Evolutionary conservation across 805 yeast species (phyloP).

Genomic region (Candida parachauliodes): DNA sequence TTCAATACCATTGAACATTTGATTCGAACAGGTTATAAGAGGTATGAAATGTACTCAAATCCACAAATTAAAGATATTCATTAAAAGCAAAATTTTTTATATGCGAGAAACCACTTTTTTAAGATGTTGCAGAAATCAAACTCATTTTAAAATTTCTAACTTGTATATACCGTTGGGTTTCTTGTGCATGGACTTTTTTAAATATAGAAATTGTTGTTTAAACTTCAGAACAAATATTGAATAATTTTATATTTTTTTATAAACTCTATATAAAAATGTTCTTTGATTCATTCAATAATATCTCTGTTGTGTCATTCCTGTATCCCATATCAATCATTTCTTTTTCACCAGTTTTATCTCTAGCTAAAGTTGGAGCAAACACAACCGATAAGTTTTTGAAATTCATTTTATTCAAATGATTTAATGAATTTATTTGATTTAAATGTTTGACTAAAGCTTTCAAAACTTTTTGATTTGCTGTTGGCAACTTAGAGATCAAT

Average conservation of each 20-base stretch:
- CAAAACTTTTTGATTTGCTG: conserved; percentile 61
- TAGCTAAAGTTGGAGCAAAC: conserved; percentile 88
- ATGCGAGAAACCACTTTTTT: no score
- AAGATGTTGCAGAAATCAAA: no score
- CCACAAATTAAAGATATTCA: conserved; percentile 69
- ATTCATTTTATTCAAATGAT: conserved; percentile 72
- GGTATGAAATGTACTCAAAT: conserved; percentile 68
- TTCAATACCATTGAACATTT: conserved; percentile 85
- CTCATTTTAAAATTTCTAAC: no score
- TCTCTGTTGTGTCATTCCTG: conserved; percentile 74
- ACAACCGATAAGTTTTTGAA: conserved; percentile 81
- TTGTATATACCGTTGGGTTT: conserved; percentile 1
- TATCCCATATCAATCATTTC: conserved; percentile 84
- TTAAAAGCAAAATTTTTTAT: conserved; percentile 7
- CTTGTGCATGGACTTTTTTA: conserved; percentile 4
- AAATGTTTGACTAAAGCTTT: conserved; percentile 62
- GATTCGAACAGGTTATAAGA: conserved; percentile 68
- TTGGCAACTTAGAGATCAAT: conserved; percentile 55
- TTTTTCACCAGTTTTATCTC: conserved; percentile 73
- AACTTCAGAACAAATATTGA: background rate
- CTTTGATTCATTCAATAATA: conserved; percentile 51
- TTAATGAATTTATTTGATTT: conserved; percentile 49
- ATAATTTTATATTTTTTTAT: background rate
- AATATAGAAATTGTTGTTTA: no score
- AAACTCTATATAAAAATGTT: conserved; percentile 27